Conservation (phyloP, 257 asterid genomes). For the Ilex aquifolium region DNA sequence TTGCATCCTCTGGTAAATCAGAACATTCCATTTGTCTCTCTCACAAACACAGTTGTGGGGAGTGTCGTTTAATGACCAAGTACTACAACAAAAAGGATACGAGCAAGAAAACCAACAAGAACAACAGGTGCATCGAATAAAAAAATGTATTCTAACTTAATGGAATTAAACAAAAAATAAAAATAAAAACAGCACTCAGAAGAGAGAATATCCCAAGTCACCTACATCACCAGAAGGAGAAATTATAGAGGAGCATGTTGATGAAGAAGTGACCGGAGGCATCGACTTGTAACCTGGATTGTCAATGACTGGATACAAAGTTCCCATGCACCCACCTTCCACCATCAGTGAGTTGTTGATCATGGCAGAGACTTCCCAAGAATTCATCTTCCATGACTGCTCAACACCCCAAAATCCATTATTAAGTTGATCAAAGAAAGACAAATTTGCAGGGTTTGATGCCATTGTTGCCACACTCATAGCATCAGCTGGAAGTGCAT, state of each 20-base stretch:
- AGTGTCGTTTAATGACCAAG: too few relatives aligned
- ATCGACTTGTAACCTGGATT: constrained; percentile 8
- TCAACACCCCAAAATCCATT: constrained; percentile 31
- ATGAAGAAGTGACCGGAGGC: constrained; percentile 27
- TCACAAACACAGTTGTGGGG: too few relatives aligned
- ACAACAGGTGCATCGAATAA: too few relatives aligned
- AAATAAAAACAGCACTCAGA: constrained; percentile 10
- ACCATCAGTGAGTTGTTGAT: constrained; percentile 21
- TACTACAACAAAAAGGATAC: too few relatives aligned
- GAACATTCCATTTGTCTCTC: too few relatives aligned
- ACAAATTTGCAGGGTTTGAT: constrained; percentile 19
- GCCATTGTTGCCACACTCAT: constrained; percentile 10
- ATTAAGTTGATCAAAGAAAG: constrained; percentile 11
- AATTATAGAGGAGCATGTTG: constrained; percentile 1
- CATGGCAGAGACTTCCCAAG: constrained; percentile 68
- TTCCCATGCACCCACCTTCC: constrained; percentile 19
- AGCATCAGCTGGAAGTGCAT: constrained; percentile 9
- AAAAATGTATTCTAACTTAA: too few relatives aligned
- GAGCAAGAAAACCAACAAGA: too few relatives aligned
- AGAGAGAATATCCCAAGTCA: constrained; percentile 44
- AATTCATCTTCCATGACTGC: constrained; percentile 42
- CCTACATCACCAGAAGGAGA: constrained; percentile 47
- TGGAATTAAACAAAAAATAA: neutral
- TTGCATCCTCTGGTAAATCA: too few relatives aligned
- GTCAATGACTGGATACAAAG: constrained; percentile 5